Conservation (phyloP, 176 grass and related monocot genomes). For the Puya raimondii region DNA sequence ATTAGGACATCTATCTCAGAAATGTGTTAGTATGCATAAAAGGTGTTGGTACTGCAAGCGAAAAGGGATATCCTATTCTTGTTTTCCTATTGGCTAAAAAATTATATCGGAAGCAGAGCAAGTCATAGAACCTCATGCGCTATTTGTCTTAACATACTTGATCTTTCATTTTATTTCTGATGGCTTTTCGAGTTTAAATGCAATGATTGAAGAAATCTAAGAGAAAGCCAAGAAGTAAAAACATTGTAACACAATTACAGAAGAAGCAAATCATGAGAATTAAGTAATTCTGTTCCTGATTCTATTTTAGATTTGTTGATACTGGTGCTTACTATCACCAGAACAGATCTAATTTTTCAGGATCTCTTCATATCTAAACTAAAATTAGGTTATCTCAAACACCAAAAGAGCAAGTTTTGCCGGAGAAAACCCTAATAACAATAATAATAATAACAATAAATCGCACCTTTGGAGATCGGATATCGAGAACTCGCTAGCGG, state of each 20-base stretch:
- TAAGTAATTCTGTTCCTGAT: not conserved
- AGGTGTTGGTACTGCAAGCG: too few species aligned
- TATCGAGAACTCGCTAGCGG: conserved; percentile 1
- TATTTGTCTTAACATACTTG: too few species aligned
- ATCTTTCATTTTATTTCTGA: too few species aligned
- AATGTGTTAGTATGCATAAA: too few species aligned
- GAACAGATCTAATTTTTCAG: not conserved
- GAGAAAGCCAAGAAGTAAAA: not conserved
- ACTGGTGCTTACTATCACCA: not conserved
- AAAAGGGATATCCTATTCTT: too few species aligned
- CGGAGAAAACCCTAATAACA: not conserved
- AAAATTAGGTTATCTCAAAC: not conserved
- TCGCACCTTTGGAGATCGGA: not conserved
- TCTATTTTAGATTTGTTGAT: not conserved
- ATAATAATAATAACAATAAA: not conserved
- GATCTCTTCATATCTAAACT: not conserved
- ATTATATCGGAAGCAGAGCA: too few species aligned
- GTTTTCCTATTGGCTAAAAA: too few species aligned
- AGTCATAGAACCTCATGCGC: too few species aligned
- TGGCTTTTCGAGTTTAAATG: too few species aligned
- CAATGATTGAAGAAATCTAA: not conserved
- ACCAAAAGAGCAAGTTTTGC: not conserved
- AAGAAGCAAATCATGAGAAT: not conserved
- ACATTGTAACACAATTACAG: not conserved
- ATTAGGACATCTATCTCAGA: too few species aligned